Percentiles rank a stretch among this genome's conserved stretches.
Conservation (phyloP, 495 filamentous ascomycete species). For the Hypoxylon subgilvum region DNA sequence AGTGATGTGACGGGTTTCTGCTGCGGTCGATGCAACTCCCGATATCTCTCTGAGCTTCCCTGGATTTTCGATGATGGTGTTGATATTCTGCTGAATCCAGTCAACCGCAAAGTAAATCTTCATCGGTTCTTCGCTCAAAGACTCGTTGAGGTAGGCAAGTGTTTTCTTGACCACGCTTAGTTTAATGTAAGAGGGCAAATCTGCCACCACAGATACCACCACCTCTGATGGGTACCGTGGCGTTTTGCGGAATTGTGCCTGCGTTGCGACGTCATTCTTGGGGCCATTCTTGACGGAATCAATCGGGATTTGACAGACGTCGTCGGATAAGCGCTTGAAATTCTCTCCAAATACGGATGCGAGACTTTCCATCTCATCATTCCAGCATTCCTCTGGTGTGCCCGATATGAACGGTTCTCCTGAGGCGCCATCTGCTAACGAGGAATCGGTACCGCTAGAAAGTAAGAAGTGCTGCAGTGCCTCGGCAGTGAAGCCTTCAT, state of each 20-base stretch:
- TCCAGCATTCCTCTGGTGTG: slow-evolving; percentile 68
- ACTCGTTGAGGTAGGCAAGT: slow-evolving; percentile 68
- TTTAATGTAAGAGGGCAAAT: slow-evolving; percentile 89
- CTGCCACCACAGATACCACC: slow-evolving; percentile 69
- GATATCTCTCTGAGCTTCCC: slow-evolving; percentile 84
- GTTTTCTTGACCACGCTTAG: slow-evolving; percentile 84
- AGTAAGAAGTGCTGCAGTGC: slow-evolving; percentile 73
- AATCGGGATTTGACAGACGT: slow-evolving; percentile 68
- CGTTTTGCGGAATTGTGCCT: slow-evolving; percentile 58
- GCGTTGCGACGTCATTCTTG: slow-evolving; percentile 50
- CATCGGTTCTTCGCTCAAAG: slow-evolving; percentile 80
- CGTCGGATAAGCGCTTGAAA: slow-evolving; percentile 60
- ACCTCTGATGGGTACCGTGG: slow-evolving; percentile 77
- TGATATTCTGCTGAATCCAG: slow-evolving; percentile 84
- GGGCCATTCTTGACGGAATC: slow-evolving; percentile 53
- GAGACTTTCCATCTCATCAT: slow-evolving; percentile 79
- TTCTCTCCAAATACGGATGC: slow-evolving; percentile 79
- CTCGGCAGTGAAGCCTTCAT: slow-evolving; percentile 82
- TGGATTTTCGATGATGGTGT: slow-evolving; percentile 76
- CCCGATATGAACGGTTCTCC: slow-evolving; percentile 49
- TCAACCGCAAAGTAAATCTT: slow-evolving; percentile 83
- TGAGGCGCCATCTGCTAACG: slow-evolving; percentile 1
- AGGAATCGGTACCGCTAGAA: slow-evolving; percentile 47
- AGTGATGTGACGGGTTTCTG: slow-evolving; percentile 49
- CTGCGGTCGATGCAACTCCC: slow-evolving; percentile 64